Evolutionary conservation across 352 stramenopile species (phyloP).

Genomic region (Elongisporangium prolatum): DNA sequence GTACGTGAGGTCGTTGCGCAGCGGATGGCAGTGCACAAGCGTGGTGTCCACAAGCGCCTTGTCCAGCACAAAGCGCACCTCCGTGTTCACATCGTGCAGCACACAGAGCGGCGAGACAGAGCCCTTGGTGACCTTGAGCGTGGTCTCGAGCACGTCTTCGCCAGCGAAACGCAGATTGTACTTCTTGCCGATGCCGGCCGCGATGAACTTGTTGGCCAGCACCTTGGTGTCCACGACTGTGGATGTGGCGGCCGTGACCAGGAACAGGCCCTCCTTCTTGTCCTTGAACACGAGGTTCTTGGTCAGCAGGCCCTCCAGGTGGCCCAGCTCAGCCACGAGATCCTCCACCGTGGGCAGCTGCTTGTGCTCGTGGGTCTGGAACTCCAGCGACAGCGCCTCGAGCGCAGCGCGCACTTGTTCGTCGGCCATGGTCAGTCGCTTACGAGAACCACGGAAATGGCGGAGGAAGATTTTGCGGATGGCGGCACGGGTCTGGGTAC

Average conservation of each 20-base stretch:
- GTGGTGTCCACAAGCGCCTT: constrained; percentile 76
- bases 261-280: constrained; percentile 96
- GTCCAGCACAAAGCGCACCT: constrained; percentile 92
- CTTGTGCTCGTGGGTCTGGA: constrained; percentile 47
- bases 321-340: constrained; percentile 54
- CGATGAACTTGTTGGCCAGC: constrained; percentile 77
- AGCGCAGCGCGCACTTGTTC: constrained; percentile 55
- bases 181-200: constrained; percentile 71
- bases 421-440: constrained; percentile 44
- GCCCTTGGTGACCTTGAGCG: constrained; percentile 89
- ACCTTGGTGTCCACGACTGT: constrained; percentile 92
- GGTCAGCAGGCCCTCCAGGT: constrained; percentile 83
- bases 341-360: constrained; percentile 70
- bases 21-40: constrained; percentile 88
- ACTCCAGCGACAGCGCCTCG: constrained; percentile 50
- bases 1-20: constrained; percentile 92
- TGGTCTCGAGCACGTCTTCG: constrained; percentile 75
- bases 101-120: constrained; percentile 92
- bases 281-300: constrained; percentile 98
- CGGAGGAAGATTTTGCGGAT: not conserved
- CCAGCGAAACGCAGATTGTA: constrained; percentile 93
- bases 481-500: not conserved
- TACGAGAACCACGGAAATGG: not conserved
- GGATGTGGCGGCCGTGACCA: constrained; percentile 84
- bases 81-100: constrained; percentile 81